phyloP scores from a whole-genome alignment of 441 rosid genomes.

The Euphorbia schlechtendalii region DNA sequence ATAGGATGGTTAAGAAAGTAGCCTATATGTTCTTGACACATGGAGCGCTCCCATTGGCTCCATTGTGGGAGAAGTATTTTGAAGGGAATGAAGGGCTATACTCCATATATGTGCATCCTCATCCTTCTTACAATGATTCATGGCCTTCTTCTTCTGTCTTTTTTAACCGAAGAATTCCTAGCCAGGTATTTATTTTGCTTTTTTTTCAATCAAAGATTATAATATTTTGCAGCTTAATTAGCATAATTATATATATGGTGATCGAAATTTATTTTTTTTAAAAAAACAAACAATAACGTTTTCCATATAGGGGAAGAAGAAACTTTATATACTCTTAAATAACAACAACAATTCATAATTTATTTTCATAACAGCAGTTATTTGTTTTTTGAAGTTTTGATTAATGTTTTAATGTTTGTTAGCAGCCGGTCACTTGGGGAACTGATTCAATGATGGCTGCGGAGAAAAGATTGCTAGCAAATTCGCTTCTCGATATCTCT shows the following conservation, averaged over 20 bases:
- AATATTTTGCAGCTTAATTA: too few relatives aligned
- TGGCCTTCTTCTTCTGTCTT: slow-evolving; percentile 16
- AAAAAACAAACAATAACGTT: too few relatives aligned
- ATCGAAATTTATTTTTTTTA: too few relatives aligned
- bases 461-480: slow-evolving; percentile 24
- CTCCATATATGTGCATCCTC: slow-evolving; percentile 16
- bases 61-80: slow-evolving; percentile 20
- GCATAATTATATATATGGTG: too few relatives aligned
- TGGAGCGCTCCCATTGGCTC: slow-evolving; percentile 17
- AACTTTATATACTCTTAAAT: too few relatives aligned
- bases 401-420: not conserved
- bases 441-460: slow-evolving; percentile 21
- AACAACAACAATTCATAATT: too few relatives aligned
- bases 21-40: slow-evolving; percentile 20
- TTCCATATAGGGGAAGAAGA: too few relatives aligned
- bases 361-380: not conserved
- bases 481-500: slow-evolving; percentile 23
- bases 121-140: slow-evolving; percentile 2
- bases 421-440: slow-evolving; percentile 19
- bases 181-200: slow-evolving; percentile 11
- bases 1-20: slow-evolving; percentile 4
- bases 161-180: slow-evolving; percentile 16
- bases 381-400: too few relatives aligned
- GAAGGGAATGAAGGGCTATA: slow-evolving; percentile 17
- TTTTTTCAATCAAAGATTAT: too few relatives aligned